Conservation (phyloP, 257 asterid species). For the Solanum megistacrolobum region DNA sequence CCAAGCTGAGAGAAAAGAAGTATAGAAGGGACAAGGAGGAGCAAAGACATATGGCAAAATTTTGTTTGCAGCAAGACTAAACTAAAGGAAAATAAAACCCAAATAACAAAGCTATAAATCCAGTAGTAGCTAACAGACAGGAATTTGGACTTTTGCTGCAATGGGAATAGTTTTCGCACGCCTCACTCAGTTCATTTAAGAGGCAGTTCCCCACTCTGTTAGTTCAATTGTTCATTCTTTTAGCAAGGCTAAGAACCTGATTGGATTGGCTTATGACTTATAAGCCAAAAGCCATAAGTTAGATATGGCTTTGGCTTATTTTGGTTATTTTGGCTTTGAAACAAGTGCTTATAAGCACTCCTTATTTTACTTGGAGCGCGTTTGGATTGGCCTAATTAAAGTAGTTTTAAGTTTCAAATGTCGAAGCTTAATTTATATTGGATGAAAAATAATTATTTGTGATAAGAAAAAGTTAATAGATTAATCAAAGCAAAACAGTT, state of each 20-base stretch:
- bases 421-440: neutral
- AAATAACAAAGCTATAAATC: neutral
- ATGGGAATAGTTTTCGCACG: neutral
- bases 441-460: neutral
- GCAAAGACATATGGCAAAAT: neutral
- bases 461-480: neutral
- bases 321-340: neutral
- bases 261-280: neutral
- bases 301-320: neutral
- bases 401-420: no score
- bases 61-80: neutral
- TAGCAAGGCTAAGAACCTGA: neutral
- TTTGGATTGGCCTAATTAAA: neutral
- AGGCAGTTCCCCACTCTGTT: neutral
- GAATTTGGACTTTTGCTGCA: neutral
- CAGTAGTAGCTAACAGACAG: neutral
- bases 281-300: neutral
- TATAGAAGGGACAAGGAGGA: neutral
- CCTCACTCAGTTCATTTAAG: neutral
- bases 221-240: neutral
- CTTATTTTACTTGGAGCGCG: neutral
- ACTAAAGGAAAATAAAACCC: neutral
- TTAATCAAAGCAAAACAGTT: neutral
- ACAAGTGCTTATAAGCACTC: neutral
- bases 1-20: neutral